A percentile compares a stretch with the other conserved stretches of the same genome.
phyloP scores from a whole-genome alignment of 192 early-diverging fungal genomes.

The Coemansia sp. region DNA sequence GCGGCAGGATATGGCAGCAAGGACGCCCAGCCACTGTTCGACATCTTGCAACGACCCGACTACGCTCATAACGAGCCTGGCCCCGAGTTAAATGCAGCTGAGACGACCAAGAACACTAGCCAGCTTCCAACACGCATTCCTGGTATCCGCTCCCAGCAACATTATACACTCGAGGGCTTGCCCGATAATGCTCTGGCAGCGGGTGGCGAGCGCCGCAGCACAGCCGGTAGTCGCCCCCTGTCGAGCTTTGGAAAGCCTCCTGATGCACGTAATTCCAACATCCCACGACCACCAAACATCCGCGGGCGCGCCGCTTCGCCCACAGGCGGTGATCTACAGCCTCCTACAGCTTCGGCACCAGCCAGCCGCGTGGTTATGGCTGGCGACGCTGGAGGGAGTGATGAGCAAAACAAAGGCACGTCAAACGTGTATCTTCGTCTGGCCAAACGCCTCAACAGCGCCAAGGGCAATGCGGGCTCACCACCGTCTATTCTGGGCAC shows the following conservation, averaged over 20 bases:
- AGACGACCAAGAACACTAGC: slow-evolving; percentile 1
- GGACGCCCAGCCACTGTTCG: slow-evolving; percentile 29
- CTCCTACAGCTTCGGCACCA: background rate
- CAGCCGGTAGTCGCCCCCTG: slow-evolving; percentile 17
- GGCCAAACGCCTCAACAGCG: slow-evolving; percentile 42
- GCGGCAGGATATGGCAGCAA: slow-evolving; percentile 15
- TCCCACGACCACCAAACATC: slow-evolving; percentile 42
- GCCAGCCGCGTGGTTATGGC: slow-evolving; percentile 3
- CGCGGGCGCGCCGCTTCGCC: slow-evolving; percentile 47
- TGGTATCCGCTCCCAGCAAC: slow-evolving; percentile 17
- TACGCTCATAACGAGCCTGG: background rate
- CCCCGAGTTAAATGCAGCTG: background rate
- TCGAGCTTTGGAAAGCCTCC: slow-evolving; percentile 42
- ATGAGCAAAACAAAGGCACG: background rate
- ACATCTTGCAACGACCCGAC: slow-evolving; percentile 25
- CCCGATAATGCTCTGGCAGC: background rate
- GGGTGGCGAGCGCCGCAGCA: background rate
- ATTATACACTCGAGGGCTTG: background rate
- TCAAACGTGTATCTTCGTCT: slow-evolving; percentile 48
- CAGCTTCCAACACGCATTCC: slow-evolving; percentile 43
- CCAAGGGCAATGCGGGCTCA: slow-evolving; percentile 14
- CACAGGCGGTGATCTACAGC: slow-evolving; percentile 33
- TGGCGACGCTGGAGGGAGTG: slow-evolving; percentile 1
- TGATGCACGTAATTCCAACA: slow-evolving; percentile 32
- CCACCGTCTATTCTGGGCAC: slow-evolving; percentile 28